A percentile compares a stretch with the other conserved stretches of the same genome.
Conservation (phyloP, 1,284 basidiomycete species). For the Cystobasidium sp. region DNA sequence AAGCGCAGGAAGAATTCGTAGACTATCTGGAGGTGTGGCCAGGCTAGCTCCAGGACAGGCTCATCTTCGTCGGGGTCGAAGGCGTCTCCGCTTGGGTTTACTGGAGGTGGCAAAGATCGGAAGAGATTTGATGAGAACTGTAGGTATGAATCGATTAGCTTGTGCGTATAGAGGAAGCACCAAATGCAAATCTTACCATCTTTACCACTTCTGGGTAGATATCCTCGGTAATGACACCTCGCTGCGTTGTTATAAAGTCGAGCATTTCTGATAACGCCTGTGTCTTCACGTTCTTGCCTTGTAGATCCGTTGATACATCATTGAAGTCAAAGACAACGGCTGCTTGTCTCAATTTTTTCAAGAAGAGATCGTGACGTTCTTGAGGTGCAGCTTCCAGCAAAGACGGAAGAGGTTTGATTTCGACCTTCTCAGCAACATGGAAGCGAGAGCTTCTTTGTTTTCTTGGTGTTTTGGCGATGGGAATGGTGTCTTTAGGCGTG, state of each 20-base stretch:
- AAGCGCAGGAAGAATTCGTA: conserved; percentile 99
- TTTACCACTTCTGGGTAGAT: conserved; percentile 99
- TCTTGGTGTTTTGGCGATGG: conserved; percentile 89
- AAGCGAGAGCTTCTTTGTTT: conserved; percentile 96
- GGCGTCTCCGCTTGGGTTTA: conserved; percentile 95
- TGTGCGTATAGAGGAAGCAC: neutral
- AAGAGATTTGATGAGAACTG: conserved; percentile 97
- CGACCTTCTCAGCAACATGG: conserved; percentile 92
- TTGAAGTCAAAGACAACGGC: conserved; percentile 99
- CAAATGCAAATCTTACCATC: conserved; percentile 68
- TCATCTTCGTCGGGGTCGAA: conserved; percentile 99
- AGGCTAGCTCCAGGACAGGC: conserved; percentile 96
- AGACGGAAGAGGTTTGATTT: conserved; percentile 91
- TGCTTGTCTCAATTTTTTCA: conserved; percentile 95
- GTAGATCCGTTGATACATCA: conserved; percentile 91
- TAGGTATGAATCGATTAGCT: neutral
- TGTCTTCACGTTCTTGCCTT: conserved; percentile 98
- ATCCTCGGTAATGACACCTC: conserved; percentile 93
- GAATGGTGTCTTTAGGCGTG: conserved; percentile 83
- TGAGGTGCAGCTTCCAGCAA: conserved; percentile 85
- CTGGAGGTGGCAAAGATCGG: conserved; percentile 98
- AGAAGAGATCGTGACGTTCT: conserved; percentile 88
- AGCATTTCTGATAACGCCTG: conserved; percentile 98
- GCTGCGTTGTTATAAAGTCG: conserved; percentile 97
- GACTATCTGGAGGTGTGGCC: conserved; percentile 99